Evolutionary conservation across 1,284 basidiomycete species (phyloP), one percentile per base, ranked within the genome.

Genomic region (Apiotrichum domesticum): DNA sequence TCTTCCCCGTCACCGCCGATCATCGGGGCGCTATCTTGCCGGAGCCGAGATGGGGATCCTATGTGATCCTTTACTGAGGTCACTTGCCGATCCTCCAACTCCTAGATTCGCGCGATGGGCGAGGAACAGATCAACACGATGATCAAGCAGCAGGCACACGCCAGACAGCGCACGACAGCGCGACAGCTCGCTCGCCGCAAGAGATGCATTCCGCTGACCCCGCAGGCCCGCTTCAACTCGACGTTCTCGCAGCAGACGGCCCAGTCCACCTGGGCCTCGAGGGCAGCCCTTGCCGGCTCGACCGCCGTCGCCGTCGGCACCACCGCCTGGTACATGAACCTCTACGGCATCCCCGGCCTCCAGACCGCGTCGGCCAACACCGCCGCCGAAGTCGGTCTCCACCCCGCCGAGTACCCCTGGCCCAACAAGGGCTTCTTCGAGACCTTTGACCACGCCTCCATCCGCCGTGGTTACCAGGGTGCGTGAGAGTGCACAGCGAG

Each of bases 321-420:
- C 44, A 83, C 95, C 75, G 91, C 90, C 56, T 95, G 90, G 91
- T 98, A 98, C 82, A 87, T 88, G 69, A 88, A 95, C 77, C 83
- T 95, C 56, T 98, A 92, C 77, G 96, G 94, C 65, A 80, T 92
- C 58, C 90, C 90, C 51, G 40, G 40, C 14, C 71, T 94, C 66
- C 85, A 87, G 63, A 85, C 93, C 78, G 91, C 87, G 11, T 87
- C 90, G 73, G 93, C 93, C 58, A 91, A 88, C 78, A 87, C 87
- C 61, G 86, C 87, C 54, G 89, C 87, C 51, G 96, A 99, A 68
- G 90, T 94, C 67, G 96, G 96, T 66, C 85, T 98, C 52, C 96
- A 99, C 79, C 86, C 96, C 42, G 77, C 88, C 59, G 76, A 79
- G 46, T 90, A 90, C 78, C 95, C 94, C 21, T 98, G 94, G 91